These are phyloP conservation scores for Apiospora kogelbergensis DNA, from an alignment of 2,329 filamentous ascomycete species.

Conservation along the genomic window DNA sequence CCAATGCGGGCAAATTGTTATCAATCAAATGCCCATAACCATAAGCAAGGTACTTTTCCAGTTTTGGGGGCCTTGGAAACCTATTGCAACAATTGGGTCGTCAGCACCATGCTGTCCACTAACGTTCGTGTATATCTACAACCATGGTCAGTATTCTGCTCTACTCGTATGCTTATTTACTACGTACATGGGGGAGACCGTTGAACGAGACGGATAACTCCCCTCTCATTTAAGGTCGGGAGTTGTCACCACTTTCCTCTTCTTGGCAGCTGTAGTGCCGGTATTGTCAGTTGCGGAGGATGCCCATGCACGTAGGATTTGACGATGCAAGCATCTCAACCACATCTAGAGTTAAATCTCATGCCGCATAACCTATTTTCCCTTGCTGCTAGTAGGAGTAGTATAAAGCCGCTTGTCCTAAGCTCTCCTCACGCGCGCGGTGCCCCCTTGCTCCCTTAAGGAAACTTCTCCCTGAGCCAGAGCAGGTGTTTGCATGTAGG, in stretches of 20 bases:
- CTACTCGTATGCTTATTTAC: background rate
- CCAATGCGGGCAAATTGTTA: background rate
- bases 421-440: background rate
- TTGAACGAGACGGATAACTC: background rate
- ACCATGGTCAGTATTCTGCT: no score
- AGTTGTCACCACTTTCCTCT: background rate
- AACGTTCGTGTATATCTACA: background rate
- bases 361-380: background rate
- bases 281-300: background rate
- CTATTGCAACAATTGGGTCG: background rate
- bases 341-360: background rate
- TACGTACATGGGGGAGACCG: background rate
- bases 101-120: background rate
- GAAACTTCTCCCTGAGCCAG: background rate
- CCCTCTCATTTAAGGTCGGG: background rate
- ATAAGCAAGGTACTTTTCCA: conserved; percentile 1
- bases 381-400: background rate
- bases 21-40: background rate
- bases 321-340: background rate
- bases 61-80: background rate
- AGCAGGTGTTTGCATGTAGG: background rate
- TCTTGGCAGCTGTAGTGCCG: background rate
- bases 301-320: background rate
- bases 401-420: background rate
- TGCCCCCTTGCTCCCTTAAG: background rate